These are phyloP conservation scores for Diaporthe vexans DNA, from an alignment of 2,329 filamentous ascomycete species.

Conservation along the genomic window DNA sequence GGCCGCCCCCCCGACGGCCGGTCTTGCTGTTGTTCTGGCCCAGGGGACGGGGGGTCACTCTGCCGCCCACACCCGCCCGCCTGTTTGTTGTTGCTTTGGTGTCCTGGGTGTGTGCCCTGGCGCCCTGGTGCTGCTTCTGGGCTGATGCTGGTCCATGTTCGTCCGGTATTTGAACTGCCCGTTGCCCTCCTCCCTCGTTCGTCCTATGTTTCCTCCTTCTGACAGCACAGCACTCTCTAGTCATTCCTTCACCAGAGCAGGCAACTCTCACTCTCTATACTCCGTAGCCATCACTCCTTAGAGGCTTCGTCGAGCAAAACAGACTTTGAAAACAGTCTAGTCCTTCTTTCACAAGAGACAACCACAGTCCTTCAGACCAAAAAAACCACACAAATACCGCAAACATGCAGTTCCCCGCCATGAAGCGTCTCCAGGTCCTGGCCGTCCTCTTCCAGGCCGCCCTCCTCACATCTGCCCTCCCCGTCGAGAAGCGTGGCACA, in stretches of 20 bases:
- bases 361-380: slow-evolving; percentile 7
- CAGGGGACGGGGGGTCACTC: slow-evolving; percentile 10
- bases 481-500: slow-evolving; percentile 22
- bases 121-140: background rate
- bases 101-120: too few species aligned
- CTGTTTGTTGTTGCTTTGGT: slow-evolving; percentile 12
- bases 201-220: slow-evolving; percentile 2
- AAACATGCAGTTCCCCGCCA: slow-evolving; percentile 31
- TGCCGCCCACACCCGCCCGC: slow-evolving; percentile 1
- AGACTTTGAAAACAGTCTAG: slow-evolving; percentile 3
- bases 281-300: slow-evolving; percentile 33
- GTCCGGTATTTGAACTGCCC: slow-evolving; percentile 31
- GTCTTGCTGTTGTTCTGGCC: slow-evolving; percentile 24
- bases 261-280: slow-evolving; percentile 31
- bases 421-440: slow-evolving; percentile 34
- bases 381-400: background rate
- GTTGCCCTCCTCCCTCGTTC: slow-evolving; percentile 14
- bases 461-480: slow-evolving; percentile 29
- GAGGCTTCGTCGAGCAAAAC: slow-evolving; percentile 29
- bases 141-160: slow-evolving; percentile 18
- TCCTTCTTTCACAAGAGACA: slow-evolving; percentile 22
- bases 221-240: slow-evolving; percentile 24
- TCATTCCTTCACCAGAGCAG: slow-evolving; percentile 35
- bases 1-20: slow-evolving; percentile 13
- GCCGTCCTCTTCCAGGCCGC: slow-evolving; percentile 30